Base-by-base conservation (phyloP, 495 filamentous ascomycete species). In the Neurospora intermedia region DNA sequence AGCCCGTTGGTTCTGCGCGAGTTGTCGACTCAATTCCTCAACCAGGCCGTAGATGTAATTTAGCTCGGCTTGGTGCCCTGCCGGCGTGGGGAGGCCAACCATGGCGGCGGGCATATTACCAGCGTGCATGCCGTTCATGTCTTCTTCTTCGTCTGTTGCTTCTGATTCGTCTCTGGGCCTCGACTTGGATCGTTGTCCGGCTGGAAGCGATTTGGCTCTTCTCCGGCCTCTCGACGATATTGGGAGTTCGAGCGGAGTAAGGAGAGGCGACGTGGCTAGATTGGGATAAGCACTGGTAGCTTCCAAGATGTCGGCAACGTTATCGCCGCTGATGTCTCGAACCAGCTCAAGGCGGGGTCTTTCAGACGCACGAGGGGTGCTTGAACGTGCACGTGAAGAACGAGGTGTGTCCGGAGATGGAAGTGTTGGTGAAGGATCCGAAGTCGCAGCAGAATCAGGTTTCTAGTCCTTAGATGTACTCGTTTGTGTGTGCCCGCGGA, bases 31-130 rank as follows among this genome's bases (percentile, higher is more conserved):
- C 75, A 97, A 83, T 79, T 95, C 91, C 72, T 94, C 86, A 20
- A 97, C 91, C 88, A 94, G 91, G 69, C 89, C 87, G 79, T 93
- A 94, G 59, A 97, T 88, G 79, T 93, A 91, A 78, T 94, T 93
- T 74, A 96, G 88, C 79, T 97, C 93, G 83, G 92, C 91, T 83
- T 95, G 92, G 77, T 95, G 92, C 23, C 93, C 93, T 31, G 92
- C 92, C 72, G 90, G 91, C 78, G 91, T 90, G 23, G 92, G 90
- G 70, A 89, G 80, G 69, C 83, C 80, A 41, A 84, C 78, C 73
- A 88, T 88, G 72, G 76, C 82, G 69, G 79, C 81, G 43, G 80
- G 80, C 76, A 82, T 80, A 74, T 81, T 81, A 73, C 76, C 82
- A 75, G 86, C 89, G 75, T 88, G 90, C 78, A 90, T 87, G 66